phyloP scores from a whole-genome alignment of 257 asterid species.

The Ilex aquifolium region DNA sequence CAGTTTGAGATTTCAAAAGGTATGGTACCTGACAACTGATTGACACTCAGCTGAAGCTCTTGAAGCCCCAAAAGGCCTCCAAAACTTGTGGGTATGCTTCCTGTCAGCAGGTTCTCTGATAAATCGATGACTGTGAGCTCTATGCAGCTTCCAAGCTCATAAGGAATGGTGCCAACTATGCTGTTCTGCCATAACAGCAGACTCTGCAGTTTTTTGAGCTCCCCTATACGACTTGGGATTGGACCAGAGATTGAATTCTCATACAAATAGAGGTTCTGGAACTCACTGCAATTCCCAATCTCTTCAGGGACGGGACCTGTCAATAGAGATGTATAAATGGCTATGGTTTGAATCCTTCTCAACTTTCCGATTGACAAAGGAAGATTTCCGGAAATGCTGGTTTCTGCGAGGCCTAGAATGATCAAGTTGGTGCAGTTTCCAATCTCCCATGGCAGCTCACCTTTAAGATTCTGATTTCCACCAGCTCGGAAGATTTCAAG shows the following conservation, averaged over 20 bases:
- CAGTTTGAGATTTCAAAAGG: background rate
- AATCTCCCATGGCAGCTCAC: background rate
- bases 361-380: background rate
- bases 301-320: background rate
- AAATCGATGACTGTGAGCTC: background rate
- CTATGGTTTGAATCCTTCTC: slow-evolving; percentile 1
- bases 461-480: background rate
- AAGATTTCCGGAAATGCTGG: background rate
- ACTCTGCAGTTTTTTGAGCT: background rate
- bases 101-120: background rate
- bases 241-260: background rate
- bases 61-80: background rate
- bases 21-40: background rate
- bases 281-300: background rate
- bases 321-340: background rate
- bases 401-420: background rate
- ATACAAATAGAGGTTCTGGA: background rate
- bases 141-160: slow-evolving; percentile 4
- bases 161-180: background rate
- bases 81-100: background rate
- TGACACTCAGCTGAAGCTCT: background rate
- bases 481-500: slow-evolving; percentile 1
- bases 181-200: slow-evolving; percentile 1
- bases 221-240: background rate
- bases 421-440: slow-evolving; percentile 1